Percentiles rank a stretch among this genome's conserved stretches.
These are phyloP conservation scores for Colletotrichum chlorophyti DNA, from an alignment of 2,329 filamentous ascomycete genomes.

Conservation along the genomic window DNA sequence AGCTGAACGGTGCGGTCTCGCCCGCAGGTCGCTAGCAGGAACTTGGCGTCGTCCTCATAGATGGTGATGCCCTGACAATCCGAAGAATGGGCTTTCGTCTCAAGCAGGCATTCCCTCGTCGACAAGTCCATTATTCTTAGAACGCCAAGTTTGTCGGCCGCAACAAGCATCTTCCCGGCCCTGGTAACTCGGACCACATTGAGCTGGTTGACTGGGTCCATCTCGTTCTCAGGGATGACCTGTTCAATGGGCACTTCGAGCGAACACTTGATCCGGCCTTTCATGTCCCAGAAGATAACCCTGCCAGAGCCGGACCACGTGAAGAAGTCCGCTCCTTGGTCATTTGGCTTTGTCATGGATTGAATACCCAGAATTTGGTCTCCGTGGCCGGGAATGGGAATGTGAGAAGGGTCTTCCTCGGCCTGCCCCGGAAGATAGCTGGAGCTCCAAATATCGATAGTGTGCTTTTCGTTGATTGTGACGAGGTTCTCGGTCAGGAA, in stretches of 20 bases:
- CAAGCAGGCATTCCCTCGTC: slow-evolving; percentile 67
- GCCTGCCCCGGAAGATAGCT: slow-evolving; percentile 50
- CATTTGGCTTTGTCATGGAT: slow-evolving; percentile 65
- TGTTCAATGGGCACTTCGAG: slow-evolving; percentile 76
- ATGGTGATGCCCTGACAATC: slow-evolving; percentile 86
- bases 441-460: slow-evolving; percentile 71
- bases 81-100: slow-evolving; percentile 84
- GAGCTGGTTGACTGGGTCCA: slow-evolving; percentile 64
- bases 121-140: slow-evolving; percentile 72
- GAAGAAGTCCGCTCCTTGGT: slow-evolving; percentile 74
- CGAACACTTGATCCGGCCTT: slow-evolving; percentile 71
- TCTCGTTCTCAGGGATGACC: slow-evolving; percentile 52
- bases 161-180: slow-evolving; percentile 72
- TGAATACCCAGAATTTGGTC: slow-evolving; percentile 77
- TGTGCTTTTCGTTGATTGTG: slow-evolving; percentile 77
- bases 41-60: slow-evolving; percentile 65
- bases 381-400: slow-evolving; percentile 67
- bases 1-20: slow-evolving; percentile 92
- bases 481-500: slow-evolving; percentile 72
- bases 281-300: slow-evolving; percentile 81
- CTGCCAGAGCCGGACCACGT: slow-evolving; percentile 87
- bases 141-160: slow-evolving; percentile 87
- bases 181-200: slow-evolving; percentile 65
- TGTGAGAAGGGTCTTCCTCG: slow-evolving; percentile 48
- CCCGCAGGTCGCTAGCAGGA: slow-evolving; percentile 81